A percentile compares a stretch with the other conserved stretches of the same genome.
phyloP scores from a whole-genome alignment of 805 yeast species.

The Suhomyces sp. region DNA sequence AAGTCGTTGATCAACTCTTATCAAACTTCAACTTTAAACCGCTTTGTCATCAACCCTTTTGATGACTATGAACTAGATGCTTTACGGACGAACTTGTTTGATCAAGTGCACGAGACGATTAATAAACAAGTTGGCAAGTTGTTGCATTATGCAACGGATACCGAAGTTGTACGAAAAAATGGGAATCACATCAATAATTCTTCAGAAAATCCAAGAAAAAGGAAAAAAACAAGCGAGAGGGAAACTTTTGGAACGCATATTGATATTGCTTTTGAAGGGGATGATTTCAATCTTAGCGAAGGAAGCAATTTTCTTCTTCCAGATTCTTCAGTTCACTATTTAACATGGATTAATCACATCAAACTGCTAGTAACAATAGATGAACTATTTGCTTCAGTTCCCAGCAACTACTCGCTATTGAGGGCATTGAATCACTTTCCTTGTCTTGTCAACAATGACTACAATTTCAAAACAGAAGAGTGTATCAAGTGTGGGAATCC shows the following conservation, averaged over 20 bases:
- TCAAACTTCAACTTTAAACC: constrained; percentile 11
- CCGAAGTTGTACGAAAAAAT: no score
- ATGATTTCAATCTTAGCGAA: no score
- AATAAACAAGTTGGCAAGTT: constrained; percentile 1
- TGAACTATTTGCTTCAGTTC: constrained; percentile 44
- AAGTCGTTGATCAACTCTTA: constrained; percentile 10
- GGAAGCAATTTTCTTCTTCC: no score
- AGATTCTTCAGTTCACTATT: constrained; percentile 8
- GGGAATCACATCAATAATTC: neutral
- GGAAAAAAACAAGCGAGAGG: neutral
- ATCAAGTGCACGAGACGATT: constrained; percentile 3
- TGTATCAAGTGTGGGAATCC: constrained; percentile 41
- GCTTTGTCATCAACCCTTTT: constrained; percentile 15
- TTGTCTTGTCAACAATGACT: constrained; percentile 42
- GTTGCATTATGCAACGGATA: no score
- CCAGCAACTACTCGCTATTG: constrained; percentile 37
- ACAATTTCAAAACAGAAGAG: constrained; percentile 23
- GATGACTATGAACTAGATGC: constrained; percentile 19
- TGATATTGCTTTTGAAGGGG: no score
- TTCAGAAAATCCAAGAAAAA: neutral
- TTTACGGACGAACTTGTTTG: constrained; percentile 9
- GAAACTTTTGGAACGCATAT: neutral
- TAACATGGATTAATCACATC: constrained; percentile 24
- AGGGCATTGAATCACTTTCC: constrained; percentile 43
- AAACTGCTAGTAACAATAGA: constrained; percentile 35